phyloP scores from a whole-genome alignment of 176 grass and related monocot genomes.

The Cenchrus americanus region DNA sequence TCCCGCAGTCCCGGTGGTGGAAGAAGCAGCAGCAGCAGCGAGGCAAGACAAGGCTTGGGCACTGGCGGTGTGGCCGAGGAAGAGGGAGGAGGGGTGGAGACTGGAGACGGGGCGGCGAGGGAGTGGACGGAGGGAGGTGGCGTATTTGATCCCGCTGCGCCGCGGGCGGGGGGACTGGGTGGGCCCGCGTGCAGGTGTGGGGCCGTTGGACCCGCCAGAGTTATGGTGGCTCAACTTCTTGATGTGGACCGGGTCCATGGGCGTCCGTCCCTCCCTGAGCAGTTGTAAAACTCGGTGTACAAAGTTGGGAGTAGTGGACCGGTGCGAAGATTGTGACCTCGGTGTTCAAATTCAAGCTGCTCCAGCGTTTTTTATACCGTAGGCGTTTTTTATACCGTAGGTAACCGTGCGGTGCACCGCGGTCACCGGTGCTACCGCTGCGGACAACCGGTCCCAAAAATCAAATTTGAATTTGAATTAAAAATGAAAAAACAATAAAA shows the following conservation, averaged over 20 bases:
- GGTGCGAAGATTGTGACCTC: background rate
- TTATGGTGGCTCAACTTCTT: constrained; percentile 27
- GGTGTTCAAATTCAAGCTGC: background rate
- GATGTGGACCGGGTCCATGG: constrained; percentile 38
- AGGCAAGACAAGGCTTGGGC: background rate
- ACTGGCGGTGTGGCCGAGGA: background rate
- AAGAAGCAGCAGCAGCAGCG: background rate
- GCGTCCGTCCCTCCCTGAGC: no score
- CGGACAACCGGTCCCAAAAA: no score
- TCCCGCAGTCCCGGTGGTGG: no score
- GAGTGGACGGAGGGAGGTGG: constrained; percentile 13
- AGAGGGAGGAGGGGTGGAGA: background rate
- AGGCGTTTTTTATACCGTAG: no score
- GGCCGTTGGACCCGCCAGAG: constrained; percentile 44
- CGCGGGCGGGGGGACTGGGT: background rate
- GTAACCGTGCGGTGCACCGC: no score
- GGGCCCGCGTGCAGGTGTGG: constrained; percentile 33
- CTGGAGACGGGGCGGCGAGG: constrained; percentile 5
- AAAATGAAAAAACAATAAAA: no score
- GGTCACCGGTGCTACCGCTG: no score
- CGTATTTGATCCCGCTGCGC: constrained; percentile 50
- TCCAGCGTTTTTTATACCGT: no score
- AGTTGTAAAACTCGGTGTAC: background rate
- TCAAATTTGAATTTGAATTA: no score
- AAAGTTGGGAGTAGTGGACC: background rate